These are phyloP conservation scores for Pseudevernia furfuracea DNA, from an alignment of 495 filamentous ascomycete genomes.

Conservation along the genomic window DNA sequence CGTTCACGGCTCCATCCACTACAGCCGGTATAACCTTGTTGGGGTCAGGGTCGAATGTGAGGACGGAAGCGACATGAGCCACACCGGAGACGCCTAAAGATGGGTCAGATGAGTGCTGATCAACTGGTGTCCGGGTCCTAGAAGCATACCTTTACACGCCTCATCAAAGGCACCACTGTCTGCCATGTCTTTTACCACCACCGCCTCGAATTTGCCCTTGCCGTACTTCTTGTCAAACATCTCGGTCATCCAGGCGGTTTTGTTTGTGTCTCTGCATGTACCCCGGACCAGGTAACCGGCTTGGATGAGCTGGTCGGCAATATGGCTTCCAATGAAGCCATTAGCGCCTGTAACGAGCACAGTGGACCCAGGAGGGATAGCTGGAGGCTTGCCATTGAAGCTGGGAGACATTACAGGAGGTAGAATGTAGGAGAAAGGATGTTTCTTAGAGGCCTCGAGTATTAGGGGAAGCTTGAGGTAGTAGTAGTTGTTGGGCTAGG, in stretches of 20 bases:
- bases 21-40: constrained; percentile 38
- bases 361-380: constrained; percentile 12
- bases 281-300: constrained; percentile 47
- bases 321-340: constrained; percentile 48
- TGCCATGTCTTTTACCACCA: constrained; percentile 35
- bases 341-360: constrained; percentile 51
- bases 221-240: constrained; percentile 38
- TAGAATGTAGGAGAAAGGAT: no score
- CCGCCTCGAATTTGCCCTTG: constrained; percentile 32
- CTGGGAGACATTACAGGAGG: not conserved
- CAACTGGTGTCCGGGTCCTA: not conserved
- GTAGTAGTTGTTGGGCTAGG: no score
- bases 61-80: constrained; percentile 34
- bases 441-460: no score
- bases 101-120: not conserved
- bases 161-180: constrained; percentile 35
- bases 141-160: constrained; percentile 33
- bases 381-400: constrained; percentile 7
- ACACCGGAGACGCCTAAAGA: not conserved
- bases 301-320: constrained; percentile 41
- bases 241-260: constrained; percentile 37
- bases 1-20: constrained; percentile 34
- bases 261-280: constrained; percentile 38
- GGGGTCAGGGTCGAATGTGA: constrained; percentile 35
- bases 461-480: no score